These are phyloP conservation scores for Corylus avellana DNA, from an alignment of 306 rosid species.

Conservation along the genomic window DNA sequence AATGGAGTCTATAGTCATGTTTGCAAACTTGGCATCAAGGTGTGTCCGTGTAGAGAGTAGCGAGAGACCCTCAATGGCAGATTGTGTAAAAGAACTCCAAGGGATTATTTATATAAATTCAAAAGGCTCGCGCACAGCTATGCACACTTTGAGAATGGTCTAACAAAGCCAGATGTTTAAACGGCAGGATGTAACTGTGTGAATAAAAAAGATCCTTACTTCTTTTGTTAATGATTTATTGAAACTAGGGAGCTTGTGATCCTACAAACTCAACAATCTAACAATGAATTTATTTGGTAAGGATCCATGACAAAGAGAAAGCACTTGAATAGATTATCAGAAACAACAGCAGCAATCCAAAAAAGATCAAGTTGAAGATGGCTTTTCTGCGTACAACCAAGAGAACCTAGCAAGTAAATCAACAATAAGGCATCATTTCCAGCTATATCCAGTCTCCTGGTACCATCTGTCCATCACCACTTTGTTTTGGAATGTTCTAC, in stretches of 20 bases:
- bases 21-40: slow-evolving; percentile 90
- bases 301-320: slow-evolving; percentile 14
- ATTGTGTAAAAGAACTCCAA: slow-evolving; percentile 78
- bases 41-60: slow-evolving; percentile 80
- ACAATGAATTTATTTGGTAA: slow-evolving; percentile 27
- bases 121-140: slow-evolving; percentile 60
- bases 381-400: slow-evolving; percentile 21
- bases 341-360: slow-evolving; percentile 25
- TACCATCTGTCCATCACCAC: slow-evolving; percentile 1
- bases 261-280: slow-evolving; percentile 29
- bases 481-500: slow-evolving; percentile 26
- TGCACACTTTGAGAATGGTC: slow-evolving; percentile 63
- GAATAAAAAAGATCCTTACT: slow-evolving; percentile 30
- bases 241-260: slow-evolving; percentile 8
- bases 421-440: slow-evolving; percentile 27
- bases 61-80: slow-evolving; percentile 83
- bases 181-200: slow-evolving; percentile 14
- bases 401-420: slow-evolving; percentile 22
- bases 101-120: slow-evolving; percentile 66
- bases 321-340: slow-evolving; percentile 35
- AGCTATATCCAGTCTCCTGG: slow-evolving; percentile 16
- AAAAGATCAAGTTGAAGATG: slow-evolving; percentile 18
- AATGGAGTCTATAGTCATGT: slow-evolving; percentile 77
- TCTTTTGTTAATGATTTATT: slow-evolving; percentile 22
- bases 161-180: slow-evolving; percentile 31